phyloP scores from a whole-genome alignment of 1,284 basidiomycete genomes.

The Prillingera fragicola region DNA sequence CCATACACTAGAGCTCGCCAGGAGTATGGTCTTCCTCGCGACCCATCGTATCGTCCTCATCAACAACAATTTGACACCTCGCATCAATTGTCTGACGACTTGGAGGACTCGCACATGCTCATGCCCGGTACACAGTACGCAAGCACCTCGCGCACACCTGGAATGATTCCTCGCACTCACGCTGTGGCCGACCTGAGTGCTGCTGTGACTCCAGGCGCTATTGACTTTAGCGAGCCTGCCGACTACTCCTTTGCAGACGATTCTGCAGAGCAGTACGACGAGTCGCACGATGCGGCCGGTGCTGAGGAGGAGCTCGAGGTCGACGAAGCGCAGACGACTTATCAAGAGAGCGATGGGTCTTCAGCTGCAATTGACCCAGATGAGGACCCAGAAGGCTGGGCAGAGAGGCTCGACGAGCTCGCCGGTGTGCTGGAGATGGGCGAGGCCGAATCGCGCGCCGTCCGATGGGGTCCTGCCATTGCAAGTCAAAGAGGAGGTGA shows the following conservation, averaged over 20 bases:
- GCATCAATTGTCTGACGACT: no score
- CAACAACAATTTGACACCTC: no score
- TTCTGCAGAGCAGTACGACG: neutral
- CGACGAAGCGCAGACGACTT: neutral
- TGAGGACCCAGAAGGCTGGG: conserved; percentile 36
- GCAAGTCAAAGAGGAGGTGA: conserved; percentile 13
- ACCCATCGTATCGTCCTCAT: no score
- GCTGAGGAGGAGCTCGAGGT: neutral
- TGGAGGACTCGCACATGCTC: no score
- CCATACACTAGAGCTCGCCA: no score
- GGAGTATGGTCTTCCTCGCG: no score
- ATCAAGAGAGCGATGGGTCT: conserved; percentile 15
- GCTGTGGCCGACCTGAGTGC: no score
- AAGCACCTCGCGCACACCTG: no score
- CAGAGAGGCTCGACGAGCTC: conserved; percentile 37
- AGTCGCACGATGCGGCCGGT: neutral
- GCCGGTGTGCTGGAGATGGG: conserved; percentile 38
- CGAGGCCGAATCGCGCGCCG: conserved; percentile 33
- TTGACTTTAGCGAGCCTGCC: neutral
- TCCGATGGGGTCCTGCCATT: conserved; percentile 35
- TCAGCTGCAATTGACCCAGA: conserved; percentile 33
- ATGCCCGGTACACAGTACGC: no score
- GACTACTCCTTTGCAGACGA: neutral
- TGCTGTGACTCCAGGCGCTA: neutral
- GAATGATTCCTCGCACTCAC: no score